Evolutionary conservation across 352 stramenopile species (phyloP).

Genomic region (Pythium periplocum): DNA sequence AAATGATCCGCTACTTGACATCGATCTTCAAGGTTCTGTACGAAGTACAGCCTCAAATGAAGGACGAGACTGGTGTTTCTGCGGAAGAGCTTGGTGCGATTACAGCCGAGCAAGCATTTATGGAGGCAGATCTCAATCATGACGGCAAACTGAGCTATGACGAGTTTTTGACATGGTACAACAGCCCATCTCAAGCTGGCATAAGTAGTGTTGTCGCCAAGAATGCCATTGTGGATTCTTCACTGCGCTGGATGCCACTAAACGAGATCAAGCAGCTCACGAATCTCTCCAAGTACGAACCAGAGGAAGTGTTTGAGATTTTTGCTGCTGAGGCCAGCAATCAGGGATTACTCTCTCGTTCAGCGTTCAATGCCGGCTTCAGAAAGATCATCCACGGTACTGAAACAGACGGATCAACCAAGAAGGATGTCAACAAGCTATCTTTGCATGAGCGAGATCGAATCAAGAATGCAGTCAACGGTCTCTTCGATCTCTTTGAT

Average conservation of each 20-base stretch:
- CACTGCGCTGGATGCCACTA: conserved; percentile 75
- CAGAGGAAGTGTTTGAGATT: conserved; percentile 84
- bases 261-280: conserved; percentile 81
- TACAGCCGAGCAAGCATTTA: conserved; percentile 81
- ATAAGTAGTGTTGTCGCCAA: conserved; percentile 69
- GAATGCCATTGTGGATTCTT: conserved; percentile 69
- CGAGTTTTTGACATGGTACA: conserved; percentile 87
- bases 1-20: conserved; percentile 85
- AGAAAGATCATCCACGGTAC: conserved; percentile 45
- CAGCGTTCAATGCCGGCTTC: conserved; percentile 81
- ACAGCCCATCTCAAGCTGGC: conserved; percentile 52
- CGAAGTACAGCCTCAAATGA: conserved; percentile 73
- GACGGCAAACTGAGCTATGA: conserved; percentile 85
- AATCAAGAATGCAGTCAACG: conserved; percentile 51
- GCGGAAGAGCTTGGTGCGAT: conserved; percentile 73
- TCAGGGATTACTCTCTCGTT: conserved; percentile 60
- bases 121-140: conserved; percentile 73
- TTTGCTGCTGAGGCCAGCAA: conserved; percentile 74
- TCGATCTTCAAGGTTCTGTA: conserved; percentile 88
- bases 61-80: conserved; percentile 52
- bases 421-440: conserved; percentile 7
- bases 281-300: conserved; percentile 67
- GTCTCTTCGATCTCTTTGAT: conserved; percentile 82
- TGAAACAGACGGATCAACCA: background rate
- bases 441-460: conserved; percentile 32